These are phyloP conservation scores for Penicillium sp. DNA, from an alignment of 2,329 filamentous ascomycete genomes.

Conservation along the genomic window DNA sequence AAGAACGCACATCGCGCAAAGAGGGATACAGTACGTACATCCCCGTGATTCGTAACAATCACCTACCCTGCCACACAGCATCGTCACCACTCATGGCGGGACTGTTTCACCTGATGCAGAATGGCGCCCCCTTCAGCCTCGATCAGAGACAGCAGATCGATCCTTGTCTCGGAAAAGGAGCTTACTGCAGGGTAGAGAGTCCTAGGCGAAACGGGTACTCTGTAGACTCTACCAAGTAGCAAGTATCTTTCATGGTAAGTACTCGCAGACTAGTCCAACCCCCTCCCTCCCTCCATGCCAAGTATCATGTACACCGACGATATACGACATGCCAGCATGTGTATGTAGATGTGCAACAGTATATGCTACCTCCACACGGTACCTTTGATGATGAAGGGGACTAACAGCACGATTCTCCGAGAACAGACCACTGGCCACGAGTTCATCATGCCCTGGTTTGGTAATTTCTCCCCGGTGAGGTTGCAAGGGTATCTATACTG, in stretches of 20 bases:
- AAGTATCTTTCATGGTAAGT: background rate
- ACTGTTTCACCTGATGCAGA: slow-evolving; percentile 27
- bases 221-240: background rate
- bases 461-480: slow-evolving; percentile 8
- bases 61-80: background rate
- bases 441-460: slow-evolving; percentile 6
- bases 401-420: background rate
- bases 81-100: slow-evolving; percentile 11
- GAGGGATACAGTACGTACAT: background rate
- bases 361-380: background rate
- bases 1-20: background rate
- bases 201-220: background rate
- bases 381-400: background rate
- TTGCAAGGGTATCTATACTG: background rate
- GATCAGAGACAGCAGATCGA: background rate
- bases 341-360: background rate
- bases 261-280: background rate
- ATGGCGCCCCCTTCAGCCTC: slow-evolving; percentile 10
- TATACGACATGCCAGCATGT: background rate
- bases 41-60: background rate
- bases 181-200: background rate
- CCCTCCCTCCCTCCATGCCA: background rate
- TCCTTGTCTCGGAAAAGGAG: background rate
- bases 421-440: background rate
- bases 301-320: background rate